phyloP scores from a whole-genome alignment of 2,329 filamentous ascomycete genomes.

The Colletotrichum sp. region DNA sequence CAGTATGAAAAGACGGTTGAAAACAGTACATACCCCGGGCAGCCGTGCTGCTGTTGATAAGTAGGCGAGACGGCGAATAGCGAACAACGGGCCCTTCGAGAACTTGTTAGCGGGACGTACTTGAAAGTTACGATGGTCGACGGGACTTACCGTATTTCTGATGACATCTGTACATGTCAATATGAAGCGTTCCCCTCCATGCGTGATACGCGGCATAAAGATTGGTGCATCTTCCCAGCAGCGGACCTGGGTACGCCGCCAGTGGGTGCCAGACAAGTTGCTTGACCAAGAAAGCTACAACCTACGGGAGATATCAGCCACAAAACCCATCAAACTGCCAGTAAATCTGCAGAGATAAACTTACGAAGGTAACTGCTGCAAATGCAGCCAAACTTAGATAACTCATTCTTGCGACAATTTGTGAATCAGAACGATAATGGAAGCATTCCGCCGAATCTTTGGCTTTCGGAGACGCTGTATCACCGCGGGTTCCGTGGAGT shows the following conservation, averaged over 20 bases:
- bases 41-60: conserved; percentile 19
- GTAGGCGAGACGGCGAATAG: conserved; percentile 30
- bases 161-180: conserved; percentile 37
- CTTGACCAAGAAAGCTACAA: not conserved
- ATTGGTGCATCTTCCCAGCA: not conserved
- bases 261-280: conserved; percentile 4
- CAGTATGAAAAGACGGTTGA: too few relatives aligned
- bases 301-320: not conserved
- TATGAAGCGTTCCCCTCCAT: conserved; percentile 38
- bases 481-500: not conserved
- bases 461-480: not conserved
- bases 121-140: not conserved
- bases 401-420: not conserved
- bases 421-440: not conserved
- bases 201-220: conserved; percentile 35
- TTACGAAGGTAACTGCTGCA: not conserved
- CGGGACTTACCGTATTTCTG: conserved; percentile 31
- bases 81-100: conserved; percentile 23
- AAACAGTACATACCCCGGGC: not conserved
- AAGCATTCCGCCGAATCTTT: not conserved
- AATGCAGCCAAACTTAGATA: not conserved
- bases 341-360: not conserved
- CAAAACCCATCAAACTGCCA: not conserved
- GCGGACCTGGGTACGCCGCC: not conserved
- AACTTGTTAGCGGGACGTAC: not conserved